Base-by-base conservation (phyloP, 75 land plant species). In the Cunninghamia lanceolata region DNA sequence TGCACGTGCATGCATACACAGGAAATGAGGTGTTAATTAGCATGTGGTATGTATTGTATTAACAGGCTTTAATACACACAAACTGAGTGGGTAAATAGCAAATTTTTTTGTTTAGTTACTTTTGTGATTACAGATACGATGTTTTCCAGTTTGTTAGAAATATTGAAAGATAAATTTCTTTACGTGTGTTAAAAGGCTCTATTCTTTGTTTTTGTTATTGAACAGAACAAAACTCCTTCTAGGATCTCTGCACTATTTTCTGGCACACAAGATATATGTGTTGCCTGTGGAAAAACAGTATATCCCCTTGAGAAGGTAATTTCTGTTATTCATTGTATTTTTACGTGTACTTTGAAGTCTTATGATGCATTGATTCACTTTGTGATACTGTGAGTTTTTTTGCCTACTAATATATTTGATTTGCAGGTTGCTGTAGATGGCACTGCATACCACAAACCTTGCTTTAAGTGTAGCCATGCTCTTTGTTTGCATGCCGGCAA, bases 181-280 rank as follows among this genome's bases (percentile, higher is more conserved):
- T 39, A 39, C 28, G 0, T 77, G 25, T n/a, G n/a, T n/a, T 39
- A 40, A 77, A 77, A 21, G 25, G 11, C 7, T 38, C 40, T 77
- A 38, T 45, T 80, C 46, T 45, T 78, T 21, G 7, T 28, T 45
- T 80, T 80, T 77, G 80, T 77, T 28, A 77, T 40, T 43, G 17
- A 17, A 59, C 91, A 93, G 94, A 91, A 82, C 74, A 90, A 91
- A 28, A 84, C 93, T 35, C 91, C 90, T 82, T 94, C 89, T 86
- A 95, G 89, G 88, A 86, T 92, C 68, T 92, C 97, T 74, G 88
- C 89, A 82, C 30, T 96, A 86, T 97, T 95, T 89, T 91, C 89
- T 78, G 99, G 99, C 68, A 97, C 99, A 80, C 96, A 96, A 87
- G 99, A 97, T 8, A 95, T 94, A 78, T 97, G 99, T 88, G 92